Evolutionary conservation across 2,329 filamentous ascomycete genomes (phyloP).

Genomic region (Elsinoe ampelina): DNA sequence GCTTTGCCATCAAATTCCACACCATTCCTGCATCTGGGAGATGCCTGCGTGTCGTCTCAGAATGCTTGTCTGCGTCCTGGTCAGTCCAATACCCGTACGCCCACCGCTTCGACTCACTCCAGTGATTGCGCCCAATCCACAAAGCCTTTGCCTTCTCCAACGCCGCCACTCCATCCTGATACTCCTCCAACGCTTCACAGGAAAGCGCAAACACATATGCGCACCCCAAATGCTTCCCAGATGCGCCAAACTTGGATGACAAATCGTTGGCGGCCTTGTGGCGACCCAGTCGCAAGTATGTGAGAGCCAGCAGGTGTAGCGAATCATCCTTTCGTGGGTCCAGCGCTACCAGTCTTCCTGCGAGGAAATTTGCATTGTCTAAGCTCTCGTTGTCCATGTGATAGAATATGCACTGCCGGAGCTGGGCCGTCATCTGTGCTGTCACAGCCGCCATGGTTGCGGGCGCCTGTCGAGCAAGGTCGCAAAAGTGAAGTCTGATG

Average conservation of each 20-base stretch:
- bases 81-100: not conserved
- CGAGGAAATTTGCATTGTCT: conserved; percentile 88
- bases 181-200: conserved; percentile 68
- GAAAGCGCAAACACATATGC: conserved; percentile 86
- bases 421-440: conserved; percentile 48
- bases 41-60: conserved; percentile 62
- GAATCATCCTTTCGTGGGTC: conserved; percentile 75
- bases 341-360: conserved; percentile 74
- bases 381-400: conserved; percentile 81
- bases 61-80: conserved; percentile 53
- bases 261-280: conserved; percentile 78
- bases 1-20: conserved; percentile 74
- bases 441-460: conserved; percentile 47
- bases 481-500: conserved; percentile 4
- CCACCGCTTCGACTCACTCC: conserved; percentile 51
- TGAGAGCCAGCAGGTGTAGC: conserved; percentile 72
- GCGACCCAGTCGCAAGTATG: conserved; percentile 73
- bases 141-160: conserved; percentile 71
- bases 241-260: conserved; percentile 60
- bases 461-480: conserved; percentile 9
- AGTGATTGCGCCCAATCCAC: conserved; percentile 66
- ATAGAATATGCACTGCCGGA: conserved; percentile 59
- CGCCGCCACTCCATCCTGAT: conserved; percentile 71
- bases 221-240: conserved; percentile 72
- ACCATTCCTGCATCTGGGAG: conserved; percentile 76